Percentiles rank a stretch among this genome's conserved stretches.
These are phyloP conservation scores for Aspergillus melleus DNA, from an alignment of 2,329 filamentous ascomycete genomes.

Conservation along the genomic window DNA sequence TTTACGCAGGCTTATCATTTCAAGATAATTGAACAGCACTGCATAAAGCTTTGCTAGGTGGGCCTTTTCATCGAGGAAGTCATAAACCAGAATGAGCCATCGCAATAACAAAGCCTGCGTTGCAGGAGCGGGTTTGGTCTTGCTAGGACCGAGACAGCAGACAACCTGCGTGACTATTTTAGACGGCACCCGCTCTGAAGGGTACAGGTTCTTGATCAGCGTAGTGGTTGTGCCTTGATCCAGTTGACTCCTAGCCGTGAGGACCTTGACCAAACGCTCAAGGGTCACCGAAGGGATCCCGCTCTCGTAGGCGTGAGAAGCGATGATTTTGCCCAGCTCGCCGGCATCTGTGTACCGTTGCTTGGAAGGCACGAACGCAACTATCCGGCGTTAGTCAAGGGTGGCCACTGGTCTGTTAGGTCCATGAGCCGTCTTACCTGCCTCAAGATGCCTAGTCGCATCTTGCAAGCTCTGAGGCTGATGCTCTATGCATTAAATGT, in stretches of 20 bases:
- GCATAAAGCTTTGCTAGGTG: constrained; percentile 70
- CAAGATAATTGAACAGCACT: constrained; percentile 76
- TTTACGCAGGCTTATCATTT: constrained; percentile 74
- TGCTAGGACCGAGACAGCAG: constrained; percentile 73
- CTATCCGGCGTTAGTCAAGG: constrained; percentile 20
- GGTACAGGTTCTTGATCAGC: constrained; percentile 74
- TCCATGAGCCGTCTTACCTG: constrained; percentile 27
- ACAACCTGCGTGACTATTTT: constrained; percentile 66
- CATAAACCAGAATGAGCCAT: constrained; percentile 77
- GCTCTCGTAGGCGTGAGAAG: constrained; percentile 63
- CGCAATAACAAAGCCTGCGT: constrained; percentile 71
- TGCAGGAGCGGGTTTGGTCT: constrained; percentile 69
- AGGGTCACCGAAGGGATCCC: constrained; percentile 66
- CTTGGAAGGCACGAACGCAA: constrained; percentile 58
- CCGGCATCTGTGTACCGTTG: constrained; percentile 64
- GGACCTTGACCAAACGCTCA: constrained; percentile 63
- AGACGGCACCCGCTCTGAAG: constrained; percentile 62
- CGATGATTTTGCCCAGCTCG: constrained; percentile 62
- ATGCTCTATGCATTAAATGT: constrained; percentile 12
- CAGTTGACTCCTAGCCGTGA: constrained; percentile 66
- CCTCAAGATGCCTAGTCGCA: constrained; percentile 39
- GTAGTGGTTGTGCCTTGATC: constrained; percentile 72
- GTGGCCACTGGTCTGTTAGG: not conserved
- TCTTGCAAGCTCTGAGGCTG: constrained; percentile 29
- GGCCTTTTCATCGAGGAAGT: constrained; percentile 63